These are phyloP conservation scores for Penicillium salamii DNA, from an alignment of 495 filamentous ascomycete species.

Conservation along the genomic window DNA sequence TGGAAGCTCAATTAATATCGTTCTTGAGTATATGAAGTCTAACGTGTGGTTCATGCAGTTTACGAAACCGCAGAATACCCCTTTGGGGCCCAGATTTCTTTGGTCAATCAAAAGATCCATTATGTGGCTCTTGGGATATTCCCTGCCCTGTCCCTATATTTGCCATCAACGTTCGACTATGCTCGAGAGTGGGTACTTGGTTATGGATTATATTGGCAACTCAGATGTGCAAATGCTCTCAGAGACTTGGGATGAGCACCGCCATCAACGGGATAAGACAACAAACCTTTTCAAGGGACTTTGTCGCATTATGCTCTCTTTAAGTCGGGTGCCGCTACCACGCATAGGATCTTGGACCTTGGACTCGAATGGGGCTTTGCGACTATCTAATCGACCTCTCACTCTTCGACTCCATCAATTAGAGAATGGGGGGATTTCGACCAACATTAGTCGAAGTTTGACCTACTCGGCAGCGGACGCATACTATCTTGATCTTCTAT, in stretches of 20 bases:
- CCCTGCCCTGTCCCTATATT: slow-evolving; percentile 19
- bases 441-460: neutral
- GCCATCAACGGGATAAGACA: neutral
- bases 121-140: slow-evolving; percentile 12
- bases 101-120: slow-evolving; percentile 18
- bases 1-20: too few species aligned
- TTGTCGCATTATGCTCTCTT: slow-evolving; percentile 20
- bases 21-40: too few species aligned
- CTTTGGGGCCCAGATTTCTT: slow-evolving; percentile 16
- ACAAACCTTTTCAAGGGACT: slow-evolving; percentile 28
- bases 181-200: slow-evolving; percentile 21
- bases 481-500: neutral
- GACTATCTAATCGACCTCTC: slow-evolving; percentile 24
- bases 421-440: neutral
- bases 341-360: slow-evolving; percentile 18
- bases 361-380: slow-evolving; percentile 18
- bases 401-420: slow-evolving; percentile 14
- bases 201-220: slow-evolving; percentile 30
- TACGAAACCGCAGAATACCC: slow-evolving; percentile 16
- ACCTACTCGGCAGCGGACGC: too few species aligned
- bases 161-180: slow-evolving; percentile 10
- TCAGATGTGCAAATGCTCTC: slow-evolving; percentile 3
- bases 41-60: slow-evolving; percentile 3
- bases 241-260: slow-evolving; percentile 1
- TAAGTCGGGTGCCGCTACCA: slow-evolving; percentile 17